Percentiles rank a stretch among this genome's conserved stretches.
phyloP scores from a whole-genome alignment of 345 rosid genomes.

The Lepidium aucheri region DNA sequence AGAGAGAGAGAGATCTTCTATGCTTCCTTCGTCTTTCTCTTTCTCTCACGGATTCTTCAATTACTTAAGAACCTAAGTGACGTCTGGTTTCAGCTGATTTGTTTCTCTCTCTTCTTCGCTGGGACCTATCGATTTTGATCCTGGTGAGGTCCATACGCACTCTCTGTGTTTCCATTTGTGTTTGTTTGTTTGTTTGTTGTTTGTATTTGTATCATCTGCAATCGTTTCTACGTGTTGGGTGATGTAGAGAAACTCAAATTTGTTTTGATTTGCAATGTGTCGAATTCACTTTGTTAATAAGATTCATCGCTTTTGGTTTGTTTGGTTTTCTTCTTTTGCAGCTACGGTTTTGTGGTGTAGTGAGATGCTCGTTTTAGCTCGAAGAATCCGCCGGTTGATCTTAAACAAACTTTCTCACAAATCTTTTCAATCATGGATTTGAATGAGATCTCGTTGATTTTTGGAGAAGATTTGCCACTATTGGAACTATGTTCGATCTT shows the following conservation, averaged over 20 bases:
- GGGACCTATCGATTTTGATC: conserved; percentile 19
- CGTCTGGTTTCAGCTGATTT: conserved; percentile 20
- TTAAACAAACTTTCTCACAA: conserved; percentile 15
- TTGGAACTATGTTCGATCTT: conserved; percentile 70
- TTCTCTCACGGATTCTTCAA: conserved; percentile 6
- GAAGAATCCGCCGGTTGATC: conserved; percentile 31
- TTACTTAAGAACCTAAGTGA: conserved; percentile 19
- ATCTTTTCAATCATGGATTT: conserved; percentile 38
- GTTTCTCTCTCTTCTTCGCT: background rate
- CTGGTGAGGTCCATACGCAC: conserved; percentile 16
- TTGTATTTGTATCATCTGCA: background rate
- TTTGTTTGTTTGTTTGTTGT: conserved; percentile 9
- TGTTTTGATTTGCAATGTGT: conserved; percentile 53
- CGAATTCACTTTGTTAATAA: conserved; percentile 19
- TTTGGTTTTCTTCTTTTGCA: conserved; percentile 14
- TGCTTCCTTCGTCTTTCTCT: conserved; percentile 18
- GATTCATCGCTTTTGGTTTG: conserved; percentile 15
- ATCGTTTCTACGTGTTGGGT: conserved; percentile 28
- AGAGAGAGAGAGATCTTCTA: conserved; percentile 4
- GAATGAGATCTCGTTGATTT: conserved; percentile 21
- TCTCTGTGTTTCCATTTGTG: background rate
- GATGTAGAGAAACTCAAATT: conserved; percentile 26
- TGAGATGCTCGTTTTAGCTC: conserved; percentile 52
- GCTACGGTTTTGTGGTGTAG: conserved; percentile 23
- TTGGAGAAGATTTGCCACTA: conserved; percentile 32